Base-by-base conservation (phyloP, 164 flowering plant genomes). In the Chloranthus sessilifolius region DNA sequence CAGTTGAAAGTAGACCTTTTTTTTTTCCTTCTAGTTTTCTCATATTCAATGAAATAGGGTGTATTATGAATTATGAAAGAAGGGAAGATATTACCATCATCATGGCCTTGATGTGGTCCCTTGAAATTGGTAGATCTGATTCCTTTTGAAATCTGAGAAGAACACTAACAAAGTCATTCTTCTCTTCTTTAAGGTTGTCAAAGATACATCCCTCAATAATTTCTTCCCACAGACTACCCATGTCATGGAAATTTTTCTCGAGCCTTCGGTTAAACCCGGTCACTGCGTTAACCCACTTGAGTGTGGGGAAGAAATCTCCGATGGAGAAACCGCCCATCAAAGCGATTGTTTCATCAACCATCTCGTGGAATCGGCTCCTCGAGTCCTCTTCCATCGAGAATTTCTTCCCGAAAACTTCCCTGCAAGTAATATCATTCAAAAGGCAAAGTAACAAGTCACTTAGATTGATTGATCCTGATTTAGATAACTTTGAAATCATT, bases 291-390 rank as follows among this genome's bases (percentile, higher is more conserved):
- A 78, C 17, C 36, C 68, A 74, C 31, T 66, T 79, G 73, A 66
- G 43, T 16, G 76, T 72, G 19, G 84, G 88, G 54, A 81, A 76
- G 59, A 68, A 76, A 47, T 82, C 84, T 16, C 76, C 81, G 7
- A 75, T 1, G 30, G 62, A 56, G 30, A 76, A 66, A 21, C 77
- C 83, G 40, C 78, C 88, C 11, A 81, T 70, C 47, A 81, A 27
- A 14, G 28, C 74, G 19, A 70, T 71, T 43, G 52, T 68, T 37
- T 81, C 82, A 7, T 64, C 67, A 0, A 79, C 68, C 72, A 78
- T 58, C 45, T 61, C 56, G 16, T 76, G 65, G 41, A 81, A 71
- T n/a, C n/a, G n/a, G n/a, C n/a, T n/a, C n/a, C n/a, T n/a, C n/a
- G n/a, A n/a, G n/a, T n/a, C n/a, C n/a, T n/a, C n/a, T n/a, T n/a